These are phyloP conservation scores for Rhinocladiella similis DNA, from an alignment of 2,329 filamentous ascomycete species.

Conservation along the genomic window DNA sequence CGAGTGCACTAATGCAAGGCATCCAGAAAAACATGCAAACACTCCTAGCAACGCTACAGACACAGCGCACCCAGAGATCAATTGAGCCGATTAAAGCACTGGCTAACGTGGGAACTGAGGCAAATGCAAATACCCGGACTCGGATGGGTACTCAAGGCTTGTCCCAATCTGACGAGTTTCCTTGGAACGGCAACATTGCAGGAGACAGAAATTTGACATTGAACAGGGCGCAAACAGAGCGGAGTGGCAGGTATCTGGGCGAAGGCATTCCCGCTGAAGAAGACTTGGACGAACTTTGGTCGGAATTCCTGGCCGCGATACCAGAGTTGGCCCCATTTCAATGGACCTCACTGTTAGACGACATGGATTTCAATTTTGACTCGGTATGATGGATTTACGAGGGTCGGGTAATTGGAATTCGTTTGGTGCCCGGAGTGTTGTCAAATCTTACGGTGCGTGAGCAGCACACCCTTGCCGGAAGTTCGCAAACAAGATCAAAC, in stretches of 20 bases:
- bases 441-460: no score
- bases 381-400: not conserved
- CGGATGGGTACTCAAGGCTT: no score
- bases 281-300: conserved; percentile 1
- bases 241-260: not conserved
- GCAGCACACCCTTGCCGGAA: no score
- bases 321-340: not conserved
- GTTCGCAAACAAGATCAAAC: no score
- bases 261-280: not conserved
- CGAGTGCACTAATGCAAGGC: not conserved
- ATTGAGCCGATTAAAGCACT: not conserved
- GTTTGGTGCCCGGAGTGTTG: no score
- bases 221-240: not conserved
- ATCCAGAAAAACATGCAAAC: conserved; percentile 4
- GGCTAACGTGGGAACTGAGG: no score
- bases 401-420: no score
- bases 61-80: not conserved
- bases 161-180: no score
- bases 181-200: no score
- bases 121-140: no score
- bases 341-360: conserved; percentile 1
- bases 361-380: not conserved
- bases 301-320: not conserved
- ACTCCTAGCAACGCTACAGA: not conserved
- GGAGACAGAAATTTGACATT: no score